Evolutionary conservation across 202 grass and related monocot species (phyloP).

Genomic region (Elaeis oleifera): DNA sequence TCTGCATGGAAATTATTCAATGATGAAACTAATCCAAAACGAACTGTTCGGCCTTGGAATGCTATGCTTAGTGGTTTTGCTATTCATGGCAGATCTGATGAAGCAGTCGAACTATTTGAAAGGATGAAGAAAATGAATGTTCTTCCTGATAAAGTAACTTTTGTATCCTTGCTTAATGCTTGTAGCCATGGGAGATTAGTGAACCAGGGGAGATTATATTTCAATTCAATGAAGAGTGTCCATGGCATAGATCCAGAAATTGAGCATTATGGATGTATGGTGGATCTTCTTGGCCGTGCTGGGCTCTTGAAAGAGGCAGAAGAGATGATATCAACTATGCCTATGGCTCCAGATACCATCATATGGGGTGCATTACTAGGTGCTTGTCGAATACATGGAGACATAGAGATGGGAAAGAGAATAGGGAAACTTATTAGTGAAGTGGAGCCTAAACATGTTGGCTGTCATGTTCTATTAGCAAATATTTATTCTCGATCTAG

Average conservation of each 20-base stretch:
- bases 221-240: background rate
- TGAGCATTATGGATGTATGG: slow-evolving; percentile 7
- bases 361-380: slow-evolving; percentile 3
- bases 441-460: slow-evolving; percentile 4
- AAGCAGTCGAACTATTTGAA: slow-evolving; percentile 10
- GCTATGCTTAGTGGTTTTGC: slow-evolving; percentile 15
- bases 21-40: background rate
- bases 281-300: too few relatives aligned
- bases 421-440: background rate
- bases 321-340: too few relatives aligned
- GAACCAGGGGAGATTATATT: background rate
- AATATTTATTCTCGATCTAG: slow-evolving; percentile 9
- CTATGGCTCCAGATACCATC: too few relatives aligned
- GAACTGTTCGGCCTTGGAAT: slow-evolving; percentile 10
- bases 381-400: slow-evolving; percentile 8
- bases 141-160: slow-evolving; percentile 11
- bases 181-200: slow-evolving; percentile 15
- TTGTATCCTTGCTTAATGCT: slow-evolving; percentile 14
- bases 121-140: background rate
- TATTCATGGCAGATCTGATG: slow-evolving; percentile 16
- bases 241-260: slow-evolving; percentile 10
- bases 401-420: slow-evolving; percentile 13
- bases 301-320: too few relatives aligned
- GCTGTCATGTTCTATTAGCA: slow-evolving; percentile 10
- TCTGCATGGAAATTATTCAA: slow-evolving; percentile 6